phyloP scores from a whole-genome alignment of 805 yeast genomes.

The Hanseniaspora singularis region DNA sequence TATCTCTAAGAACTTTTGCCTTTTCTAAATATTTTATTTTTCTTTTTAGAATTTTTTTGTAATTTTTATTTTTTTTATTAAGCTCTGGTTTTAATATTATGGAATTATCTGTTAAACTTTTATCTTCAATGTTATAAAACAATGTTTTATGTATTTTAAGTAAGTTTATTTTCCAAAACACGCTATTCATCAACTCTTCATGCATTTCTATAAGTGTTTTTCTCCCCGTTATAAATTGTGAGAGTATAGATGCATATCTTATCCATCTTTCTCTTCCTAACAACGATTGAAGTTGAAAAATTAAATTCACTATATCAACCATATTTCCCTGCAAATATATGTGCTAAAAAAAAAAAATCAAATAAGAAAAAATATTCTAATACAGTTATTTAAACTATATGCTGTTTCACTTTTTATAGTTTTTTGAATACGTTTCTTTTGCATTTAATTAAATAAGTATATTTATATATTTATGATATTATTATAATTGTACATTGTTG shows the following conservation, averaged over 20 bases:
- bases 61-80: conserved; percentile 28
- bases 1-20: conserved; percentile 1
- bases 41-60: not conserved
- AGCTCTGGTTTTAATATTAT: conserved; percentile 64
- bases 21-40: conserved; percentile 1
- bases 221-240: conserved; percentile 66
- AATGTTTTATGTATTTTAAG: conserved; percentile 40
- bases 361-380: too few relatives aligned
- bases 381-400: too few relatives aligned
- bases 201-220: conserved; percentile 40
- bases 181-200: conserved; percentile 42
- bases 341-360: too few relatives aligned
- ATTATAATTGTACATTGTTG: too few relatives aligned
- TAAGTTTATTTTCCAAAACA: conserved; percentile 19
- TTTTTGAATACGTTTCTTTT: too few relatives aligned
- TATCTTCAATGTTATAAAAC: conserved; percentile 48
- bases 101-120: too few relatives aligned
- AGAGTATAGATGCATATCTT: conserved; percentile 65
- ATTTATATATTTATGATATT: too few relatives aligned
- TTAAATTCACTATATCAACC: conserved; percentile 59
- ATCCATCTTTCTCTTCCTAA: conserved; percentile 68
- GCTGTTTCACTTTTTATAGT: too few relatives aligned
- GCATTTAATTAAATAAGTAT: too few relatives aligned
- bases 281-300: conserved; percentile 28
- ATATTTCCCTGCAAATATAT: too few relatives aligned